Percentiles rank a stretch among this genome's conserved stretches.
These are phyloP conservation scores for Mollisia scopiformis DNA, from an alignment of 2,329 filamentous ascomycete genomes.

Conservation along the genomic window DNA sequence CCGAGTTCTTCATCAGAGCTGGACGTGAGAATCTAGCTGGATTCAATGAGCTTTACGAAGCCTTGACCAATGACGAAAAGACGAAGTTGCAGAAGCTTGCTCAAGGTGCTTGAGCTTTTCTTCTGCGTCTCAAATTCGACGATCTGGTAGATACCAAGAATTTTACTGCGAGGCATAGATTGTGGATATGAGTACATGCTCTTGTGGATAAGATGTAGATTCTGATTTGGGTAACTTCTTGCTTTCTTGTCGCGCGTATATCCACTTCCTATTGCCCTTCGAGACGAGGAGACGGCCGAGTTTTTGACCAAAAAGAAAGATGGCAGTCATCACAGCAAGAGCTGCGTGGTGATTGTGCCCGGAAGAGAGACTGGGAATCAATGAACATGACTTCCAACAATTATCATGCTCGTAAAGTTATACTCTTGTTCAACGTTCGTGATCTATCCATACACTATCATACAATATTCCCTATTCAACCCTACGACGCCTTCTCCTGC, in stretches of 20 bases:
- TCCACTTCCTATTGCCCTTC: background rate
- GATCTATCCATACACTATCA: background rate
- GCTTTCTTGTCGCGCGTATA: background rate
- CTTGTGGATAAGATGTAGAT: background rate
- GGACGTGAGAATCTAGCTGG: constrained; percentile 38
- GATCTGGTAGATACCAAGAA: background rate
- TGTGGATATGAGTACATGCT: background rate
- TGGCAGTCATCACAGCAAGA: background rate
- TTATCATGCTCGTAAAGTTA: background rate
- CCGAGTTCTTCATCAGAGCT: constrained; percentile 72
- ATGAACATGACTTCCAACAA: background rate
- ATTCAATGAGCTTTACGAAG: constrained; percentile 40
- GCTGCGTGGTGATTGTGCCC: constrained; percentile 1
- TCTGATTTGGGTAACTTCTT: background rate
- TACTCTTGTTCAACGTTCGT: background rate
- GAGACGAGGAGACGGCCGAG: background rate
- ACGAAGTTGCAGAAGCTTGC: constrained; percentile 48
- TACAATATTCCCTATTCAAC: background rate
- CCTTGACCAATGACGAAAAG: constrained; percentile 45
- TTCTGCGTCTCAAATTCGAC: background rate
- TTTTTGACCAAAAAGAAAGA: background rate
- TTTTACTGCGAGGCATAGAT: background rate
- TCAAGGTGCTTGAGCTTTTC: constrained; percentile 18
- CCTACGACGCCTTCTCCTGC: constrained; percentile 28
- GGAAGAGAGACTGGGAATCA: background rate